Base-by-base conservation (phyloP, 73 alveolate genomes). In the Paramecium sonneborni region DNA sequence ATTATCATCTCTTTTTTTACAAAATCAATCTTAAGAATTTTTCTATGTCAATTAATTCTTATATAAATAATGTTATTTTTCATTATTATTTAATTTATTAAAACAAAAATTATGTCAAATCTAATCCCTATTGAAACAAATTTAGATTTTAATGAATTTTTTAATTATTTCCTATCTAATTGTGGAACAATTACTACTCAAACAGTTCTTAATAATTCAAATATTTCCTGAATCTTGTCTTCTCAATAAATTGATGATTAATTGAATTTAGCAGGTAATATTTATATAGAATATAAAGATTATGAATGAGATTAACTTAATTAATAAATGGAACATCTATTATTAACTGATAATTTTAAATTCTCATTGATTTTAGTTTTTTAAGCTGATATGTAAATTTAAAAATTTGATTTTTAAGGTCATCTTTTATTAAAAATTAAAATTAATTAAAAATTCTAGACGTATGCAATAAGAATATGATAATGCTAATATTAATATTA, bases 381-480 rank as follows among this genome's bases (percentile, higher is more conserved):
- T 79, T 20, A 79, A 79, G 90, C 76, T 11, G 90, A 79, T 15
- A 79, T 79, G 90, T 79, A 79, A 15, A 52, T n/a, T 62, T 43
- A 30, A 37, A 37, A 21, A 1, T 23, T 41, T 24, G 5, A 10
- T 32, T 37, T 79, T 18, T 46, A 14, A 79, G 90, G 90, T 79
- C 90, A 11, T 38, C 90, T 18, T 79, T 41, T 79, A 21, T 41
- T 20, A 43, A 32, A 21, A 74, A 79, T 79, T 74, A 79, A 79
- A 79, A 44, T 62, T 79, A 20, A 43, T 76, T 23, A 79, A 88
- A 57, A 82, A 88, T 46, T 88, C 94, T 18, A 38, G 87, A 41
- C 48, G 74, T 21, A 62, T 88, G 87, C 28, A 88, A 68, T 38
- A 41, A 7, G 91, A 69, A 72, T 88, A 88, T 48, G 67, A 70